Evolutionary conservation across 331 rosid species (phyloP).

Genomic region (Erythrophleum ivorense): DNA sequence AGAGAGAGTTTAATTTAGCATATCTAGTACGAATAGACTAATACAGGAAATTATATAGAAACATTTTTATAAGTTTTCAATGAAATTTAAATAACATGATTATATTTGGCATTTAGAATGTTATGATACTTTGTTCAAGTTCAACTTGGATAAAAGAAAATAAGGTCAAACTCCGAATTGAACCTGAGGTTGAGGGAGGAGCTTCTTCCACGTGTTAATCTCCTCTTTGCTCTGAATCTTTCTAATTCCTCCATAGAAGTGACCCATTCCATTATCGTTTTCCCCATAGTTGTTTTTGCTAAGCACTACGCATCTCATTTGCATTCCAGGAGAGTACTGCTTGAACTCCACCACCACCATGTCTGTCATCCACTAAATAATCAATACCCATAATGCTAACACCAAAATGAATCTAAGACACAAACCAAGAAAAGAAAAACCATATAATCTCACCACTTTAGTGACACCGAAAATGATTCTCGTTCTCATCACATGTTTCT

Average conservation of each 20-base stretch:
- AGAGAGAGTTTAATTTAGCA: background rate
- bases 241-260: constrained; percentile 83
- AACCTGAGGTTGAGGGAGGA: constrained; percentile 37
- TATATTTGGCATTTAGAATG: too few species aligned
- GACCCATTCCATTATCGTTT: constrained; percentile 49
- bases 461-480: background rate
- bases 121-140: too few species aligned
- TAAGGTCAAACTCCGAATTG: background rate
- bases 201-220: constrained; percentile 59
- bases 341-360: constrained; percentile 61
- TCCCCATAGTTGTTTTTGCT: constrained; percentile 47
- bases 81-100: too few species aligned
- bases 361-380: constrained; percentile 38
- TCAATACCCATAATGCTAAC: background rate
- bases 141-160: too few species aligned
- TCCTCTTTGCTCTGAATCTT: constrained; percentile 61
- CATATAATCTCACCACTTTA: constrained; percentile 4
- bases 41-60: background rate
- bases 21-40: background rate
- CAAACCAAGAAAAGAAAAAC: background rate
- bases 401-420: background rate
- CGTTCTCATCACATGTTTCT: background rate
- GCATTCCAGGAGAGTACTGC: constrained; percentile 53
- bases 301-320: constrained; percentile 50
- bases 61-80: too few species aligned